A percentile compares a stretch with the other conserved stretches of the same genome.
Conservation (phyloP, 495 filamentous ascomycete species). For the Penicillium cataractarum region DNA sequence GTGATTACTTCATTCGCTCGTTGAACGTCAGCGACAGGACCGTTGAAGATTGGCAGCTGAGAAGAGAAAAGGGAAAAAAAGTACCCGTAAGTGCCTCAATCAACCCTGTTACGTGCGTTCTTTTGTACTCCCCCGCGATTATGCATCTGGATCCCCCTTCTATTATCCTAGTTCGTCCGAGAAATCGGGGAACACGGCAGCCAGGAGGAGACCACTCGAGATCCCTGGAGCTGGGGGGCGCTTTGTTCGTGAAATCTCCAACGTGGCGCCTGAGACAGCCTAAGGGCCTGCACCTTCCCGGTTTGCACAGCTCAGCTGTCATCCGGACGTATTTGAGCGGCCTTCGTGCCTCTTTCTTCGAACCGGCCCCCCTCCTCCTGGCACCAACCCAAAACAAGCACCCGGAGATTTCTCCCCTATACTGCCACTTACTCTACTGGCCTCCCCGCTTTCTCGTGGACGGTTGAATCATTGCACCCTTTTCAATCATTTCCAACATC, state of each 20-base stretch:
- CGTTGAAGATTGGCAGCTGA: conserved; percentile 17
- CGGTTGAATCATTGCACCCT: conserved; percentile 4
- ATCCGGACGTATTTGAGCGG: conserved; percentile 22
- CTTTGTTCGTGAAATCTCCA: conserved; percentile 33
- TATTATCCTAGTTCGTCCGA: conserved; percentile 1
- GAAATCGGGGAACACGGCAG: conserved; percentile 20
- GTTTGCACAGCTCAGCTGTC: conserved; percentile 30
- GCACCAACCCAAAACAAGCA: conserved; percentile 8
- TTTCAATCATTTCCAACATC: conserved; percentile 3
- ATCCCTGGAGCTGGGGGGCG: conserved; percentile 28
- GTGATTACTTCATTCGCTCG: conserved; percentile 32
- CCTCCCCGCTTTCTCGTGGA: conserved; percentile 11
- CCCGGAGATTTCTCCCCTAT: conserved; percentile 15
- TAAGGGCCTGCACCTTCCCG: conserved; percentile 41
- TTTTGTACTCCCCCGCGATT: conserved; percentile 4
- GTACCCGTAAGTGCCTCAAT: conserved; percentile 27
- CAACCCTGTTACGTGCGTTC: conserved; percentile 8
- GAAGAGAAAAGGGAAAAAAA: conserved; percentile 9
- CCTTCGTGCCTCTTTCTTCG: conserved; percentile 4
- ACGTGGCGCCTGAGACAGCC: conserved; percentile 36
- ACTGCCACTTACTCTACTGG: conserved; percentile 26
- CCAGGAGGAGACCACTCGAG: conserved; percentile 18
- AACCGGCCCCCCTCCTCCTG: conserved; percentile 6
- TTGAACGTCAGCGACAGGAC: conserved; percentile 23
- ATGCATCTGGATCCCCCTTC: conserved; percentile 1